Conservation (phyloP, 139 green algal genomes). For the Axilococcus clingmanii region DNA sequence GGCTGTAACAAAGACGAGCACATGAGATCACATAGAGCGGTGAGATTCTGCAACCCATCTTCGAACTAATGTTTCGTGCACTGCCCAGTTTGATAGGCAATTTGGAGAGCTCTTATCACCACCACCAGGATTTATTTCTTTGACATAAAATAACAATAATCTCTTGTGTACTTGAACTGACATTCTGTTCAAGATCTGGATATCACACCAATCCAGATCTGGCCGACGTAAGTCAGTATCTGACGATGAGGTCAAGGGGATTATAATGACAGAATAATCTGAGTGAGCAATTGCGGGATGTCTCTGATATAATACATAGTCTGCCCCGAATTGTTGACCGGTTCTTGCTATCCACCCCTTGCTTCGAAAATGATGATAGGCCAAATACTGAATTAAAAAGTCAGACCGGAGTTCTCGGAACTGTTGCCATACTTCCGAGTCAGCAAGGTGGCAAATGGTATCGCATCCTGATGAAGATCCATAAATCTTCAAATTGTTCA, state of each 20-base stretch:
- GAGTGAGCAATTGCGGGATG: constrained; percentile 40
- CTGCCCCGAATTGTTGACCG: constrained; percentile 45
- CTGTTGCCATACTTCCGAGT: constrained; percentile 14
- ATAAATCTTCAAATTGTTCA: constrained; percentile 8
- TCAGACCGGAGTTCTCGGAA: constrained; percentile 7
- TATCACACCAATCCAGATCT: constrained; percentile 22
- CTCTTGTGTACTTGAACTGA: constrained; percentile 33
- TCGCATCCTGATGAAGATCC: not conserved
- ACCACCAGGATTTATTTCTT: constrained; percentile 4
- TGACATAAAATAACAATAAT: constrained; percentile 34
- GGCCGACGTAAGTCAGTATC: not conserved
- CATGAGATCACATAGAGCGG: not conserved
- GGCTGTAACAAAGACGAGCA: not conserved
- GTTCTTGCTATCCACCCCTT: constrained; percentile 51
- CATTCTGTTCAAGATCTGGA: constrained; percentile 38
- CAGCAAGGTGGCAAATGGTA: not conserved
- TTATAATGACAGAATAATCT: constrained; percentile 28
- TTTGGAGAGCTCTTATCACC: constrained; percentile 5
- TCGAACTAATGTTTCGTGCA: constrained; percentile 22
- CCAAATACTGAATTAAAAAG: constrained; percentile 24
- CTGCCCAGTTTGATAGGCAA: constrained; percentile 8
- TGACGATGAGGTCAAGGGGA: not conserved
- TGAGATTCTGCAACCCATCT: constrained; percentile 26
- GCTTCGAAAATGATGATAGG: constrained; percentile 33
- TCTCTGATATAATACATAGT: constrained; percentile 47